phyloP scores from a whole-genome alignment of 208 protist genomes.

The Acanthamoeba quina region DNA sequence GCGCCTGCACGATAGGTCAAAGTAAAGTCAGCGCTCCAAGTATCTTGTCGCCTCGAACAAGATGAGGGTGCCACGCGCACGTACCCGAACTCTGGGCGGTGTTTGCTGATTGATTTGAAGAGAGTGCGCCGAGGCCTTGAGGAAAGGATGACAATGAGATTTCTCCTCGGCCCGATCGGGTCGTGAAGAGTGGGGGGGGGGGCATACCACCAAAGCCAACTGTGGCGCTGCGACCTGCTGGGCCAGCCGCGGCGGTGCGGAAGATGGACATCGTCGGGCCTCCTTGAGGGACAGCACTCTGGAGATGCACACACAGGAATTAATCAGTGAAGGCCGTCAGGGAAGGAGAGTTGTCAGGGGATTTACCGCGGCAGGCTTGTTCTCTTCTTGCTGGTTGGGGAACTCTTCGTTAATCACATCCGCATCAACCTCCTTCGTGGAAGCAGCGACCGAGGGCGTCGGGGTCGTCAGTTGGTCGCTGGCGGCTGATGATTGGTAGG shows the following conservation, averaged over 20 bases:
- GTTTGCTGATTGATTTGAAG: not conserved
- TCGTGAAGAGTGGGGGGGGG: not conserved
- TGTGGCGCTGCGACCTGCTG: not conserved
- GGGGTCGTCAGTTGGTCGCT: not conserved
- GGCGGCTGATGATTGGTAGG: not conserved
- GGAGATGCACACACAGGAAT: not conserved
- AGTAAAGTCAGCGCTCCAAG: no score
- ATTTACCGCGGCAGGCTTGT: not conserved
- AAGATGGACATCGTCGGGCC: constrained; percentile 10
- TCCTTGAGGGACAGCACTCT: not conserved
- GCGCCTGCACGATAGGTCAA: not conserved
- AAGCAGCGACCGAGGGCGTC: not conserved
- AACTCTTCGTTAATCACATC: constrained; percentile 10
- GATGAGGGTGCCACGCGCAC: no score
- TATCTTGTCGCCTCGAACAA: no score
- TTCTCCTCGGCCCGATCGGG: no score
- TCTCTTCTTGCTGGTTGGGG: not conserved
- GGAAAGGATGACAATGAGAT: not conserved
- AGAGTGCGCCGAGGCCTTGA: not conserved
- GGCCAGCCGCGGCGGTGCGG: not conserved
- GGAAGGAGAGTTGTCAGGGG: no score
- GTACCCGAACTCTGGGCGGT: not conserved
- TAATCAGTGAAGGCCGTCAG: no score
- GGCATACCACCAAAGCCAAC: constrained; percentile 10
- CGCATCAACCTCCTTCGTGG: not conserved